Conservation (phyloP, 2,329 filamentous ascomycete species). For the Pseudogymnoascus sp. region DNA sequence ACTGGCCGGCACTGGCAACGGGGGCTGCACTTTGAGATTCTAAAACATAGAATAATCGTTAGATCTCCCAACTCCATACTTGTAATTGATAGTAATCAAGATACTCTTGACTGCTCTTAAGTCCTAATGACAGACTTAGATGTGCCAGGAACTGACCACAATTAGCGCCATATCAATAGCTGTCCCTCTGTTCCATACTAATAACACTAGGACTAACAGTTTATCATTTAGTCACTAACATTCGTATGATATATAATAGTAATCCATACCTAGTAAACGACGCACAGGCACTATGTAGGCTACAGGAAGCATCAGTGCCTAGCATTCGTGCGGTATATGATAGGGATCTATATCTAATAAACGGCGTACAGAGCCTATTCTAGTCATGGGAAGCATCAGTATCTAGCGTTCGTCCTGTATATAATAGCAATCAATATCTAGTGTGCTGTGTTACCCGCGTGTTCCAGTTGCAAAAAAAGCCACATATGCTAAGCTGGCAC, state of each 20-base stretch:
- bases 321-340: not conserved
- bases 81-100: not conserved
- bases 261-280: not conserved
- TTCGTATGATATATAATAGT: not conserved
- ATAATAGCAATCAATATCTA: too few species aligned
- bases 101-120: not conserved
- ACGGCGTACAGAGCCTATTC: not conserved
- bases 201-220: not conserved
- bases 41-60: not conserved
- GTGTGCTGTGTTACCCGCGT: too few species aligned
- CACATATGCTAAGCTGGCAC: not conserved
- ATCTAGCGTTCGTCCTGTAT: too few species aligned
- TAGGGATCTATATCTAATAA: not conserved
- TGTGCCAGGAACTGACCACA: not conserved
- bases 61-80: constrained; percentile 4
- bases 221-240: not conserved
- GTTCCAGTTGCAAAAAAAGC: too few species aligned
- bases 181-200: not conserved
- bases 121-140: not conserved
- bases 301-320: not conserved
- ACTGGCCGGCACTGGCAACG: too few species aligned
- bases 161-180: not conserved
- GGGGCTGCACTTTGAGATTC: not conserved
- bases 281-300: not conserved
- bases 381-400: not conserved